Evolutionary conservation across 139 green algal genomes (phyloP).

Genomic region (Coelastrella sp.): DNA sequence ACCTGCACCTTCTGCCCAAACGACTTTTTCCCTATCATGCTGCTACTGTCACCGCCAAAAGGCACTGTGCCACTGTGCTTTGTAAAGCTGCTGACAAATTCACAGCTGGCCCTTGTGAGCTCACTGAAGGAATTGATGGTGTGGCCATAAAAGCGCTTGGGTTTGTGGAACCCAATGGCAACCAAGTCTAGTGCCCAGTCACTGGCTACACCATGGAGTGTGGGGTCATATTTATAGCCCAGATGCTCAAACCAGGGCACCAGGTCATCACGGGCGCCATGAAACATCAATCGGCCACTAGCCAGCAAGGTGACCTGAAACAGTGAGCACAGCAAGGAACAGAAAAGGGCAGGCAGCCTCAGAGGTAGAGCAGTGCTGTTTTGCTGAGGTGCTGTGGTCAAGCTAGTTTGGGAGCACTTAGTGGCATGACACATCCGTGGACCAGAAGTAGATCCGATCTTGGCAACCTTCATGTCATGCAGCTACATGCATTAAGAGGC

Average conservation of each 20-base stretch:
- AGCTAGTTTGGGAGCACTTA: no score
- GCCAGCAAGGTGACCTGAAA: constrained; percentile 83
- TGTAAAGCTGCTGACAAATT: constrained; percentile 51
- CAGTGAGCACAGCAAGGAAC: neutral
- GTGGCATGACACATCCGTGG: no score
- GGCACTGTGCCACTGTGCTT: constrained; percentile 24
- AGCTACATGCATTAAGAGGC: neutral
- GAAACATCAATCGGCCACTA: constrained; percentile 57
- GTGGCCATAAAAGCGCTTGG: constrained; percentile 63
- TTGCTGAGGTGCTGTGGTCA: no score
- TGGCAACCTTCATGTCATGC: no score
- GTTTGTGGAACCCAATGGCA: constrained; percentile 74
- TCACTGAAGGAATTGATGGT: constrained; percentile 54
- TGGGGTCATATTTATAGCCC: constrained; percentile 46
- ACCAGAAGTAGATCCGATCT: no score
- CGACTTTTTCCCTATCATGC: constrained; percentile 19
- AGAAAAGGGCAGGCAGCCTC: neutral
- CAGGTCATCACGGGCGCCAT: constrained; percentile 48
- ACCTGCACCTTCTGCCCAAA: constrained; percentile 34
- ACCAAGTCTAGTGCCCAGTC: constrained; percentile 72
- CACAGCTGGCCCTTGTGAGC: constrained; percentile 42
- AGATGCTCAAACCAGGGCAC: constrained; percentile 58
- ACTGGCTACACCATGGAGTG: constrained; percentile 36
- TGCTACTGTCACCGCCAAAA: neutral
- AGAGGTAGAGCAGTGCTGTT: neutral